These are phyloP conservation scores for Penicillium vulpinum DNA, from an alignment of 2,329 filamentous ascomycete genomes.

Conservation along the genomic window DNA sequence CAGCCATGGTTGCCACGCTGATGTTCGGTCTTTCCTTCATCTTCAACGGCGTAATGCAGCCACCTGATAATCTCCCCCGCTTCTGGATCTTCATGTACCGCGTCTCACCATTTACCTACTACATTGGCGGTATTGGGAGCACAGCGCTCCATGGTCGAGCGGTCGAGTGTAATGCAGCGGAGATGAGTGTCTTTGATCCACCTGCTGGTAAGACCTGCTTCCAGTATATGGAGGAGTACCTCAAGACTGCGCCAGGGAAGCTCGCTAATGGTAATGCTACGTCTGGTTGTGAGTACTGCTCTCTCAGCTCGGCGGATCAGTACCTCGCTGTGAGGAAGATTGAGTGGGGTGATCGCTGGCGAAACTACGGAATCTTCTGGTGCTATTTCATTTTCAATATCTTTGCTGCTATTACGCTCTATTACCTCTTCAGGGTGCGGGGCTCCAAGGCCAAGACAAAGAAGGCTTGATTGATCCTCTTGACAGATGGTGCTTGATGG, in stretches of 20 bases:
- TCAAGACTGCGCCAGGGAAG: constrained; percentile 51
- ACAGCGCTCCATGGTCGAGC: constrained; percentile 65
- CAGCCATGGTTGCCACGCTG: constrained; percentile 18
- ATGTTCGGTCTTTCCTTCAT: constrained; percentile 21
- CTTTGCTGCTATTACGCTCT: constrained; percentile 53
- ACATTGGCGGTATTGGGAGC: constrained; percentile 63
- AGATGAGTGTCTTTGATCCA: constrained; percentile 66
- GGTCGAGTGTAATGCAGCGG: constrained; percentile 67
- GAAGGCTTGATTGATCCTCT: not conserved
- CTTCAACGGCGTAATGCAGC: constrained; percentile 59
- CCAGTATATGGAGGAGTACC: constrained; percentile 58
- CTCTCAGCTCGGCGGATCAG: constrained; percentile 34
- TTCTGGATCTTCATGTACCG: constrained; percentile 65
- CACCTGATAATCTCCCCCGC: constrained; percentile 61
- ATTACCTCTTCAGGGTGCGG: constrained; percentile 45
- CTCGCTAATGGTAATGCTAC: constrained; percentile 53
- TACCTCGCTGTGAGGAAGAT: constrained; percentile 48
- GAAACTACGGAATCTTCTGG: constrained; percentile 66
- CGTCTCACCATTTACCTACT: constrained; percentile 56
- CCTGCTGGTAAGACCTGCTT: constrained; percentile 56
- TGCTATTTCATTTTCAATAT: constrained; percentile 61
- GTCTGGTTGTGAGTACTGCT: constrained; percentile 52
- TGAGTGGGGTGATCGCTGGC: constrained; percentile 61
- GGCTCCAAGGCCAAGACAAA: constrained; percentile 36
- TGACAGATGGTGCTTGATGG: too few relatives aligned